Base-by-base conservation (phyloP, 108 stramenopile genomes). In the Craspedostauros australis region DNA sequence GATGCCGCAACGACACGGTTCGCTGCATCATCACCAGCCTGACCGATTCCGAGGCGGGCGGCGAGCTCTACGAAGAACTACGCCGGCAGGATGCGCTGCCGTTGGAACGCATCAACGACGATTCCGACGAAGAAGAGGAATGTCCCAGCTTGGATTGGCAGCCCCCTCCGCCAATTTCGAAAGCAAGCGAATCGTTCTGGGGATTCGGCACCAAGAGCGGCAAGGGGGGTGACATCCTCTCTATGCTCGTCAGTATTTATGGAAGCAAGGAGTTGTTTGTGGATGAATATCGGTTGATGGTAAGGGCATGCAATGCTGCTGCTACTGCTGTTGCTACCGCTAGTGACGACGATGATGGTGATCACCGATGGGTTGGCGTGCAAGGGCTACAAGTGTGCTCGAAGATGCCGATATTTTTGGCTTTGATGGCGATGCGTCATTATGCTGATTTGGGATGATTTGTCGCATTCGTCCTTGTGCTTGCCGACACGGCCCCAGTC, bases 221-320 rank as follows among this genome's bases (percentile, higher is more conserved):
- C 38, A 39, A 66, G 14, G 61, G 69, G 11, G 76, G 74, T 1
- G 97, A 99, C 65, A 91, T 99, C 39, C 70, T 99, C 20, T 72
- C 89, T 41, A 93, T 96, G 84, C 82, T 99, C 5, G 95, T 99
- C 20, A 89, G 93, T 14, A 97, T 99, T 39, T 99, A 96, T 65
- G 98, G 98, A 3, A 94, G 91, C 63, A 96, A 96, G 78, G 96
- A 97, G 50, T 64, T 97, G 21, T 98, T 98, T 64, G 94, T 97
- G 12, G 79, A 93, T 60, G 98, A 99, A 66, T 99, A 96, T 66
- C 59, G 96, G 29, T 60, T 88, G 50, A 93, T 97, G 94, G n/a
- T n/a, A n/a, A n/a, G n/a, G n/a, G n/a, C n/a, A n/a, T n/a, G n/a
- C n/a, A n/a, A n/a, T n/a, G n/a, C n/a, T n/a, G n/a, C n/a, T n/a